Percentiles rank a stretch among this genome's conserved stretches.
Conservation (phyloP, 2,329 filamentous ascomycete species). For the Microcyclosporella mali region DNA sequence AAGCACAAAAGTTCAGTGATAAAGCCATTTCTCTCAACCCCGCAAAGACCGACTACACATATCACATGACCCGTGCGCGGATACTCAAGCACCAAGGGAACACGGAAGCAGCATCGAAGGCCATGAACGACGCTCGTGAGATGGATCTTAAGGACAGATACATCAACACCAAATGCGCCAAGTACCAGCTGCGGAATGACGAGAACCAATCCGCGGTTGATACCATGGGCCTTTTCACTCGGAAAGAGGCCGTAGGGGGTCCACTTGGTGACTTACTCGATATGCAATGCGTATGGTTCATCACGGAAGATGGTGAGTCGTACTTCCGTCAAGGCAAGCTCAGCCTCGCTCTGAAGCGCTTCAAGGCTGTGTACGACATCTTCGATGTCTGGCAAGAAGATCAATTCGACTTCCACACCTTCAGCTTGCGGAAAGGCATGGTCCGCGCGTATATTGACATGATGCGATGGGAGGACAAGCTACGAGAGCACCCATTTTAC, state of each 20-base stretch:
- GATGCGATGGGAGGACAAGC: constrained; percentile 88
- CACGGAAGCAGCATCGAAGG: constrained; percentile 68
- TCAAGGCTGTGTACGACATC: constrained; percentile 81
- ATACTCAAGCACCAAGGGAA: constrained; percentile 90
- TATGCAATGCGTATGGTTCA: constrained; percentile 97
- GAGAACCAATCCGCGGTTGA: constrained; percentile 79
- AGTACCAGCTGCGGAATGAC: constrained; percentile 91
- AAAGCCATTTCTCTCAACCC: constrained; percentile 74
- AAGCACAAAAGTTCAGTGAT: constrained; percentile 76
- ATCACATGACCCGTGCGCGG: constrained; percentile 89
- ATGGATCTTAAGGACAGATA: constrained; percentile 89
- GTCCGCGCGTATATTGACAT: constrained; percentile 93
- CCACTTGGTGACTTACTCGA: constrained; percentile 86
- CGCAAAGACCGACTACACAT: constrained; percentile 81
- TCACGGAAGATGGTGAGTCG: constrained; percentile 91
- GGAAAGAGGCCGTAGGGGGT: constrained; percentile 81
- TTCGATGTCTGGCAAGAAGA: constrained; percentile 98
- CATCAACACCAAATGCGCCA: constrained; percentile 97
- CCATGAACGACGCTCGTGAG: constrained; percentile 80
- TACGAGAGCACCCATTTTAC: constrained; percentile 91
- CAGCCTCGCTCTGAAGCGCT: constrained; percentile 83
- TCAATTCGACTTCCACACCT: constrained; percentile 97
- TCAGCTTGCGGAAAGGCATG: constrained; percentile 94
- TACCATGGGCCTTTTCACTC: constrained; percentile 89
- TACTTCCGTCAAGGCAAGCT: constrained; percentile 76